phyloP scores from a whole-genome alignment of 176 grass and related monocot species.

The Hsuehochloa calcarea region DNA sequence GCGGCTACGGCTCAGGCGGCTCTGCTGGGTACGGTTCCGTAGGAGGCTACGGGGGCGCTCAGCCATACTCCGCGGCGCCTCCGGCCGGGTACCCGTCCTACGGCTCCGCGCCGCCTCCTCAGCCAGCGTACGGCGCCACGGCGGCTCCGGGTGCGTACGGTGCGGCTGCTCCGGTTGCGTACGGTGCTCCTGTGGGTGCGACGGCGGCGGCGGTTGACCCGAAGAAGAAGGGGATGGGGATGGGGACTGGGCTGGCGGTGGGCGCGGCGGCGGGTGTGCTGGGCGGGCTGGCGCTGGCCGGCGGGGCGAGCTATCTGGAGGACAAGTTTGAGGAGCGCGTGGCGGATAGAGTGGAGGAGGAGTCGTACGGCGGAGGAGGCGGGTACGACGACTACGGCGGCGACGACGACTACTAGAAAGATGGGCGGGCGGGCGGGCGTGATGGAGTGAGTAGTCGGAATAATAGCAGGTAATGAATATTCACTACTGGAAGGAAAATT shows the following conservation, averaged over 20 bases:
- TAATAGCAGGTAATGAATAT: no score
- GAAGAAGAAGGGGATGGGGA: conserved; percentile 43
- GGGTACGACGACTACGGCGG: conserved; percentile 1
- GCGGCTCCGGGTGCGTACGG: conserved; percentile 15
- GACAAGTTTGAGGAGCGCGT: conserved; percentile 55
- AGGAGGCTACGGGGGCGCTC: not conserved
- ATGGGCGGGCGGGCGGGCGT: no score
- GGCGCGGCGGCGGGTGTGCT: conserved; percentile 56
- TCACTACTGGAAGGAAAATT: no score
- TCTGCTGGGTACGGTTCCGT: conserved; percentile 6
- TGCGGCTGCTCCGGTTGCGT: not conserved
- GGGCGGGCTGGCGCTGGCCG: conserved; percentile 52
- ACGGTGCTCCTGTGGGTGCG: not conserved
- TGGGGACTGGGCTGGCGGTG: conserved; percentile 56
- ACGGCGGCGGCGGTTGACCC: conserved; percentile 12
- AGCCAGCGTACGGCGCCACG: not conserved
- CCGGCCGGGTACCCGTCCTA: conserved; percentile 10
- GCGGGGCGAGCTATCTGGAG: conserved; percentile 55
- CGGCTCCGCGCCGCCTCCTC: not conserved
- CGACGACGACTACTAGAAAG: conserved; percentile 8
- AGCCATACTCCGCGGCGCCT: not conserved
- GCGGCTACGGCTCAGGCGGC: not conserved
- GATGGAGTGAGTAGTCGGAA: no score
- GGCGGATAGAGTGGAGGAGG: conserved; percentile 57
- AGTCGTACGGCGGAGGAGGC: not conserved